Evolutionary conservation across 352 stramenopile genomes (phyloP).

Genomic region (Pythium apleroticum): DNA sequence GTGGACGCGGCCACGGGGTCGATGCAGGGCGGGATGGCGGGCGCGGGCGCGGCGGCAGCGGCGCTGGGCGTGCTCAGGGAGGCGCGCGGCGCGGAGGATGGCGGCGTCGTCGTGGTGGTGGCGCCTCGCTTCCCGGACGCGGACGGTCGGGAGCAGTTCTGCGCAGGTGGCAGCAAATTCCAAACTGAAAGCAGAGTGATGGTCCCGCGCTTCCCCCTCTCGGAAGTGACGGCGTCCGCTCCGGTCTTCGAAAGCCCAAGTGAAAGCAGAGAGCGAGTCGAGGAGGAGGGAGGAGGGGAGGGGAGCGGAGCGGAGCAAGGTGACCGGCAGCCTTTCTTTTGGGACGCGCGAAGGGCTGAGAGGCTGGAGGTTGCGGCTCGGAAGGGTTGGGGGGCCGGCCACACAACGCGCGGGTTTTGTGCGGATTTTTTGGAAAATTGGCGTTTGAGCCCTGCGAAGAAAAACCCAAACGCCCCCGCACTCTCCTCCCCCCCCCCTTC

Average conservation of each 20-base stretch:
- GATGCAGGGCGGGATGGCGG: conserved; percentile 16
- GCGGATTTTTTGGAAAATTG: conserved; percentile 34
- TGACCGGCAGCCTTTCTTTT: conserved; percentile 28
- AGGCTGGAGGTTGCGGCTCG: neutral
- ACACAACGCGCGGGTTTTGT: conserved; percentile 21
- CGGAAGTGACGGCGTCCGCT: conserved; percentile 23
- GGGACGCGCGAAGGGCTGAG: conserved; percentile 7
- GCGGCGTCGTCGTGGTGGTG: conserved; percentile 8
- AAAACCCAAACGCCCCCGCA: conserved; percentile 14
- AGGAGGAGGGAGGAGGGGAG: neutral
- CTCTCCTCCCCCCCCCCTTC: neutral
- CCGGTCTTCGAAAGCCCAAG: conserved; percentile 28
- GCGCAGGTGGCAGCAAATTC: conserved; percentile 32
- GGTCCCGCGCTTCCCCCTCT: conserved; percentile 20
- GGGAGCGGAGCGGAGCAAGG: neutral
- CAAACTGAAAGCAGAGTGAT: conserved; percentile 36
- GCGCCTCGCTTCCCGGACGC: conserved; percentile 14
- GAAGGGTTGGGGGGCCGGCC: conserved; percentile 18
- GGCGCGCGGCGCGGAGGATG: conserved; percentile 7
- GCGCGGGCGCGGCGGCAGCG: neutral
- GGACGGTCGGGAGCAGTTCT: conserved; percentile 3
- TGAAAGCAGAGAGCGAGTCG: conserved; percentile 17
- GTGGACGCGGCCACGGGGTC: conserved; percentile 22
- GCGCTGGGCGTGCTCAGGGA: neutral
- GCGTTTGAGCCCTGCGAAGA: conserved; percentile 28